Evolutionary conservation across 202 grass and related monocot species (phyloP).

Genomic region (Setaria italica): DNA sequence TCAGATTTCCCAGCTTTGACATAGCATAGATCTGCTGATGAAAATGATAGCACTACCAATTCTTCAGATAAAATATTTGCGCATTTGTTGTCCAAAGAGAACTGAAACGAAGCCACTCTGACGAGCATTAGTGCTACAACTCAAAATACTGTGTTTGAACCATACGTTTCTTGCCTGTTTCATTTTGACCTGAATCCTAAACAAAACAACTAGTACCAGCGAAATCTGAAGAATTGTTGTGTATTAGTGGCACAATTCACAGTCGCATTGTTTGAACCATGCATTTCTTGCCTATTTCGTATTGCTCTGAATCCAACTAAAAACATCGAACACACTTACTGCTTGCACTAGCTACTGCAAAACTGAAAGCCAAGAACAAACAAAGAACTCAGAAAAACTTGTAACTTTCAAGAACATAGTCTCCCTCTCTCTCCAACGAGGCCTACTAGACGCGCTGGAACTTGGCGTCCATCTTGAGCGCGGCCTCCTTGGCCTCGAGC

Average conservation of each 20-base stretch:
- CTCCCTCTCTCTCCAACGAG: background rate
- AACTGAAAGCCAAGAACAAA: too few relatives aligned
- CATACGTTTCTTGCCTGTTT: background rate
- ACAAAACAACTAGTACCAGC: background rate
- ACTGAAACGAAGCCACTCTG: background rate
- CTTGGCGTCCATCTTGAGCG: slow-evolving; percentile 53
- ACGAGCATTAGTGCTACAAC: background rate
- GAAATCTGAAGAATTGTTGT: background rate
- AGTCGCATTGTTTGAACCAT: slow-evolving; percentile 4
- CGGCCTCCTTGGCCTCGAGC: slow-evolving; percentile 52
- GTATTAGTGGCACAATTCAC: background rate
- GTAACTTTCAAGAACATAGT: too few relatives aligned
- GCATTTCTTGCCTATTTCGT: too few relatives aligned
- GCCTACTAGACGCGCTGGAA: background rate
- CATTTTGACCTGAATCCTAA: background rate
- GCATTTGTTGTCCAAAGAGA: background rate
- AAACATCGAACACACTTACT: too few relatives aligned
- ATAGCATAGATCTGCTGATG: background rate
- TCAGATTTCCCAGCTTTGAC: background rate
- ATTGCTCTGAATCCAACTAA: too few relatives aligned
- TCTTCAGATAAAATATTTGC: background rate
- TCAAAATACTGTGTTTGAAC: background rate
- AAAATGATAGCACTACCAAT: background rate
- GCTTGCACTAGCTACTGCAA: too few relatives aligned
- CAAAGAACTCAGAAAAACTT: background rate